Conservation (phyloP, 768 basidiomycete genomes). For the Sporobolomyces phaffii region DNA sequence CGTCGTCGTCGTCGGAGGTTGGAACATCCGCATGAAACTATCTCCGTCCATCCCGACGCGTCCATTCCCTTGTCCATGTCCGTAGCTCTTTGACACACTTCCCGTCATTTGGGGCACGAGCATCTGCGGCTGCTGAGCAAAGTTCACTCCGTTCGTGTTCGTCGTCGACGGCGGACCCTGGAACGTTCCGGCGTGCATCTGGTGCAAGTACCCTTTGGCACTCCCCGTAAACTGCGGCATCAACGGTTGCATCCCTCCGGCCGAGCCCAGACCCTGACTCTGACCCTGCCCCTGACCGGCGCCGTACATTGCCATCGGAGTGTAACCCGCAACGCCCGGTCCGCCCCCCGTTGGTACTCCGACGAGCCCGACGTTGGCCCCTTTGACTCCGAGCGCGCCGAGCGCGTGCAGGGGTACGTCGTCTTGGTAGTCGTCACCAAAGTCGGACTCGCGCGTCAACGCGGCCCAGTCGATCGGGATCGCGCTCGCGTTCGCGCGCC, state of each 20-base stretch:
- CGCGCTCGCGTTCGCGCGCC: background rate
- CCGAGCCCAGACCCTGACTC: background rate
- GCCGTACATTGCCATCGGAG: background rate
- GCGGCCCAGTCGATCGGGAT: constrained; percentile 33
- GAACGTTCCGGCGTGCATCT: constrained; percentile 7
- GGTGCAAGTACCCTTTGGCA: constrained; percentile 27
- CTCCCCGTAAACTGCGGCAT: constrained; percentile 29
- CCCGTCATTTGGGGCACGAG: constrained; percentile 22
- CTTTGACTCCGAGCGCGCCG: constrained; percentile 22
- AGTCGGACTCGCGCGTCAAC: constrained; percentile 5
- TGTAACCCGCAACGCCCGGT: background rate
- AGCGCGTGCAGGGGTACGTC: constrained; percentile 23
- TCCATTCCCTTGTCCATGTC: background rate
- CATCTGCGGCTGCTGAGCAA: background rate
- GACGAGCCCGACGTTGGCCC: constrained; percentile 23
- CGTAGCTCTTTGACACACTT: background rate
- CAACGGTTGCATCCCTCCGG: constrained; percentile 1
- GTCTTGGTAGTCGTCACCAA: background rate
- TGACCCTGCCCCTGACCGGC: background rate
- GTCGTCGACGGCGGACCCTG: background rate
- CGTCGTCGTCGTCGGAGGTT: constrained; percentile 12
- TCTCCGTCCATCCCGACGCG: background rate
- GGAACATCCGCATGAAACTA: constrained; percentile 28
- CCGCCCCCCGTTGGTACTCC: background rate
- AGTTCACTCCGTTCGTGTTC: no score